phyloP scores from a whole-genome alignment of 441 rosid genomes.

The Corymbia citriodora region DNA sequence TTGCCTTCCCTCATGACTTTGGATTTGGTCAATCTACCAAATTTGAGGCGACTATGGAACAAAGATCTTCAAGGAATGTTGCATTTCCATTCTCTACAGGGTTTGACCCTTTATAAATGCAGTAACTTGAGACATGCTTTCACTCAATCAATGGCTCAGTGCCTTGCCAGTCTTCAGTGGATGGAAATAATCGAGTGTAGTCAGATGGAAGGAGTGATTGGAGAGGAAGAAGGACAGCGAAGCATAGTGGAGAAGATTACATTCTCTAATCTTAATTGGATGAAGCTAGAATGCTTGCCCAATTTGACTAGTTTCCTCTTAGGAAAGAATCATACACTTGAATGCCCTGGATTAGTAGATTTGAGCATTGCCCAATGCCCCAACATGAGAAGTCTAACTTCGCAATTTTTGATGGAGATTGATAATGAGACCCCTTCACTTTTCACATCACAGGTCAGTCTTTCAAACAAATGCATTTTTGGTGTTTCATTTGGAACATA shows the following conservation, averaged over 20 bases:
- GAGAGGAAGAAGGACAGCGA: background rate
- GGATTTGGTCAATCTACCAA: background rate
- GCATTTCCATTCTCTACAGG: rapidly evolving
- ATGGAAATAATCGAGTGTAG: background rate
- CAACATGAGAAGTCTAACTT: too few relatives aligned
- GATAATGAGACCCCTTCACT: too few relatives aligned
- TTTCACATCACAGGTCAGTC: too few relatives aligned
- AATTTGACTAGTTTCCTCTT: too few relatives aligned
- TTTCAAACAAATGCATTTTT: too few relatives aligned
- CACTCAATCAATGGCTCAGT: background rate
- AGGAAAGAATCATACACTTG: too few relatives aligned
- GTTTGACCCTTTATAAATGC: background rate
- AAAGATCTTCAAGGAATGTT: rapidly evolving
- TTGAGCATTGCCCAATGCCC: too few relatives aligned
- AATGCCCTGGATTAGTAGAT: too few relatives aligned
- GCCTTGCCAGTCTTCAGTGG: background rate
- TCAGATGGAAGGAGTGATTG: background rate
- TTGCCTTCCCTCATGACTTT: rapidly evolving
- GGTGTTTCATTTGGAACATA: too few relatives aligned
- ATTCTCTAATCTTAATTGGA: too few relatives aligned
- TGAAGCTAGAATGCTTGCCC: too few relatives aligned
- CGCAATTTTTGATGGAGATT: too few relatives aligned
- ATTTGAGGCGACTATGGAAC: background rate
- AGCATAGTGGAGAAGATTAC: rapidly evolving
- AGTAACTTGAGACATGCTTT: background rate